Evolutionary conservation across 129 eudicot species (phyloP).

Genomic region (Arctium minus): DNA sequence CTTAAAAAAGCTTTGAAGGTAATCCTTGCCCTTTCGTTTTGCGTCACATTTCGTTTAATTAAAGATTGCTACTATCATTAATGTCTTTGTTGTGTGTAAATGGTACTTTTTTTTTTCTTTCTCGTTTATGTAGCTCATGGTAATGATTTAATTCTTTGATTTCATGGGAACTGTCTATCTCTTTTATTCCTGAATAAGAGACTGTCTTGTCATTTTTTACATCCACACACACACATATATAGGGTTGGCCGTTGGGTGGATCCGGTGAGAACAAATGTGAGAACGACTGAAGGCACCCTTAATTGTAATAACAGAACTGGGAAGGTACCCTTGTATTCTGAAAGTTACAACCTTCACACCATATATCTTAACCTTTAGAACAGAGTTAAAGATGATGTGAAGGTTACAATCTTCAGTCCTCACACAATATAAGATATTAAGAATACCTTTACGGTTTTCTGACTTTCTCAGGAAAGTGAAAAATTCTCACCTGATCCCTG

Average conservation of each 20-base stretch:
- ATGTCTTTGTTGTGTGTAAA: background rate
- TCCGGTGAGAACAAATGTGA: background rate
- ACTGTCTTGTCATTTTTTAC: too few species aligned
- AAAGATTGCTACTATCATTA: background rate
- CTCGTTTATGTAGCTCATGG: background rate
- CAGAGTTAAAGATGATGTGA: background rate
- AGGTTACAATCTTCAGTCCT: background rate
- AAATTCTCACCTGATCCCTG: background rate
- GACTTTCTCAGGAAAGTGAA: background rate
- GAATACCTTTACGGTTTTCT: background rate
- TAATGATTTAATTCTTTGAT: background rate
- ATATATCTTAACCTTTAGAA: background rate
- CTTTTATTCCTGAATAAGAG: background rate
- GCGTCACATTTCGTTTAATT: background rate
- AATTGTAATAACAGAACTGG: too few species aligned
- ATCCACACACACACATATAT: too few species aligned
- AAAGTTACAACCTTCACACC: too few species aligned
- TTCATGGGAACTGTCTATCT: background rate
- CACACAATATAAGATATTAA: background rate
- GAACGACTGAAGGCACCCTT: background rate
- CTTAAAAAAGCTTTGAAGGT: constrained; percentile 54
- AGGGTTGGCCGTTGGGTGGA: background rate
- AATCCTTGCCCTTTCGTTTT: background rate
- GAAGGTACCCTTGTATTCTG: too few species aligned
- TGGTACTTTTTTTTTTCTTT: too few species aligned